phyloP scores from a whole-genome alignment of 2,329 filamentous ascomycete species.

The Diaporthe humulicola region DNA sequence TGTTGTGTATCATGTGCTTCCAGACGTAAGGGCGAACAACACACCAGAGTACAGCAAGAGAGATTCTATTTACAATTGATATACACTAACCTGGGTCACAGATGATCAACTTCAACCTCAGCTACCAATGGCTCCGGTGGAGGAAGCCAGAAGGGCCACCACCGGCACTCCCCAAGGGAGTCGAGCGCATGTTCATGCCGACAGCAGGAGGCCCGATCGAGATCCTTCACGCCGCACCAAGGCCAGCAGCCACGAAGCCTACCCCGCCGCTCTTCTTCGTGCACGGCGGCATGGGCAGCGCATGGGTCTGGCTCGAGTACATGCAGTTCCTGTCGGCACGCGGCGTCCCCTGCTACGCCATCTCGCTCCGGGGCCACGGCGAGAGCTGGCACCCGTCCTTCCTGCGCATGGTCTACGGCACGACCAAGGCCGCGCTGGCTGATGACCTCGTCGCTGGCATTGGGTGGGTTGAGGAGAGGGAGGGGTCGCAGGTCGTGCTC shows the following conservation, averaged over 20 bases:
- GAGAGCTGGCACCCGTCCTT: constrained; percentile 65
- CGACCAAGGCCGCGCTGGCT: constrained; percentile 56
- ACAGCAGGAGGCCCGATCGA: constrained; percentile 63
- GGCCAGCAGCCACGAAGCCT: constrained; percentile 28
- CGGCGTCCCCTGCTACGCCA: constrained; percentile 64
- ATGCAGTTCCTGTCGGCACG: constrained; percentile 60
- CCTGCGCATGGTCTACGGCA: constrained; percentile 61
- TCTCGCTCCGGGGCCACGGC: constrained; percentile 67
- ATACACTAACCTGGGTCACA: background rate
- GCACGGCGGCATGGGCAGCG: constrained; percentile 68
- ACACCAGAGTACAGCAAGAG: background rate
- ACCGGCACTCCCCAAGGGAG: constrained; percentile 52
- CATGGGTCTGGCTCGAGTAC: constrained; percentile 66
- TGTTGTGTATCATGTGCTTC: background rate
- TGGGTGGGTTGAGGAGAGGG: constrained; percentile 51
- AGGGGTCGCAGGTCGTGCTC: constrained; percentile 54
- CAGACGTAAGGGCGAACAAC: background rate
- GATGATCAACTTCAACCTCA: constrained; percentile 47
- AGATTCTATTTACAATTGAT: background rate
- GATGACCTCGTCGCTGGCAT: constrained; percentile 60
- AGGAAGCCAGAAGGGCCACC: constrained; percentile 44
- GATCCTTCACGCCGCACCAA: constrained; percentile 58
- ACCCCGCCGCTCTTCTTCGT: constrained; percentile 62
- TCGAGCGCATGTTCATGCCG: constrained; percentile 58
- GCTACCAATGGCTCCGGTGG: constrained; percentile 51